A percentile compares a stretch with the other conserved stretches of the same genome.
Conservation (phyloP, 2,329 filamentous ascomycete species). For the Tolypocladium capitatum region DNA sequence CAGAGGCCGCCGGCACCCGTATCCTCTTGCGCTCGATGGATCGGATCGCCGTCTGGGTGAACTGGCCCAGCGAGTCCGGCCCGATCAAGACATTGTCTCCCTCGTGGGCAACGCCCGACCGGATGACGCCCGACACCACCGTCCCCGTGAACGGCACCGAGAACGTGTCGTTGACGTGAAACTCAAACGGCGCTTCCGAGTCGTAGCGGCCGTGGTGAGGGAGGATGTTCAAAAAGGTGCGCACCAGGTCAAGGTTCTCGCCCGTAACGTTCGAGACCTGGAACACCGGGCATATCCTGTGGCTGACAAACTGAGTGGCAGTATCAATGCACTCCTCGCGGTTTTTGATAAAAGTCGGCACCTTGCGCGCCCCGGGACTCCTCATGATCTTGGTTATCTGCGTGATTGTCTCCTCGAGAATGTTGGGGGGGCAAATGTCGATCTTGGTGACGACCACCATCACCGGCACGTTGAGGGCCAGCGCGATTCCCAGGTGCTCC, state of each 20-base stretch:
- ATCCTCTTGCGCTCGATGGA: constrained; percentile 94
- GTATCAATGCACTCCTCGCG: constrained; percentile 89
- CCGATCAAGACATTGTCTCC: constrained; percentile 86
- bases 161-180: constrained; percentile 94
- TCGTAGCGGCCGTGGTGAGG: constrained; percentile 93
- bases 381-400: constrained; percentile 90
- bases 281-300: constrained; percentile 92
- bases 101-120: constrained; percentile 72
- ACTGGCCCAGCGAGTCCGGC: constrained; percentile 81
- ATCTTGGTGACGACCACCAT: constrained; percentile 98
- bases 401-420: constrained; percentile 81
- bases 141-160: constrained; percentile 95
- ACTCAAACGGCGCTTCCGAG: constrained; percentile 76
- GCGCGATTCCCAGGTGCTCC: constrained; percentile 88
- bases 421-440: constrained; percentile 92
- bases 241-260: constrained; percentile 76
- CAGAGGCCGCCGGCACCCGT: constrained; percentile 71
- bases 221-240: constrained; percentile 87
- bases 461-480: constrained; percentile 90
- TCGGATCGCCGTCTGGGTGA: constrained; percentile 72
- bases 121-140: constrained; percentile 88
- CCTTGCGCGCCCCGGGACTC: constrained; percentile 84
- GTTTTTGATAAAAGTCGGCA: constrained; percentile 88
- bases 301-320: constrained; percentile 87
- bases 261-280: constrained; percentile 97